Percentiles rank a stretch among this genome's conserved stretches.
phyloP scores from a whole-genome alignment of 2,329 filamentous ascomycete species.

The Tolypocladium ophioglossoides region DNA sequence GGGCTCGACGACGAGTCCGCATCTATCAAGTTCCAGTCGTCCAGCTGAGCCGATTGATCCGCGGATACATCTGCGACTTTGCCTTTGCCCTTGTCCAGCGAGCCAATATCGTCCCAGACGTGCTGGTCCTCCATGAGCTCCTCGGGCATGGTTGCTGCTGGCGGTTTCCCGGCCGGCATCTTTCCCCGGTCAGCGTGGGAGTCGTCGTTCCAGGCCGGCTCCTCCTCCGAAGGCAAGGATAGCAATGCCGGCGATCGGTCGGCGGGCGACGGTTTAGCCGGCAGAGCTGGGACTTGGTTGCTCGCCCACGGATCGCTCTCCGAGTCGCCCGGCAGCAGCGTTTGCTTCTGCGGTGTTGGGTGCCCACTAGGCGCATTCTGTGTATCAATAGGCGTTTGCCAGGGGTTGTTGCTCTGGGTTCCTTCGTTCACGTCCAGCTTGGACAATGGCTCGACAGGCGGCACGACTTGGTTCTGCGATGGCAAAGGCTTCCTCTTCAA shows the following conservation, averaged over 20 bases:
- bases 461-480: slow-evolving; percentile 8
- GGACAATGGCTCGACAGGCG: slow-evolving; percentile 27
- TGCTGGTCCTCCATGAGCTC: slow-evolving; percentile 31
- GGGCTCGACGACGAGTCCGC: slow-evolving; percentile 20
- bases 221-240: slow-evolving; percentile 26
- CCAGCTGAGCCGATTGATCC: slow-evolving; percentile 13
- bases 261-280: slow-evolving; percentile 7
- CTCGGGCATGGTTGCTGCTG: slow-evolving; percentile 17
- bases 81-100: slow-evolving; percentile 30
- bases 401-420: slow-evolving; percentile 24
- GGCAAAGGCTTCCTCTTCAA: slow-evolving; percentile 30
- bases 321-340: slow-evolving; percentile 13
- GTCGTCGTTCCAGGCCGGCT: slow-evolving; percentile 31
- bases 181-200: slow-evolving; percentile 11
- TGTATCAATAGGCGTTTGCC: slow-evolving; percentile 17
- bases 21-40: slow-evolving; percentile 44
- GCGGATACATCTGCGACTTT: slow-evolving; percentile 16
- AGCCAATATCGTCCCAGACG: slow-evolving; percentile 39
- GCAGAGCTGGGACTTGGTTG: slow-evolving; percentile 17
- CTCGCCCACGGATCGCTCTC: slow-evolving; percentile 16
- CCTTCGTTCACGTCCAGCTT: slow-evolving; percentile 31
- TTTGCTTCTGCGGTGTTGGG: slow-evolving; percentile 4
- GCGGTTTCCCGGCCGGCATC: slow-evolving; percentile 8
- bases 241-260: slow-evolving; percentile 22
- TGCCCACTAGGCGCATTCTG: slow-evolving; percentile 6